A percentile compares a stretch with the other conserved stretches of the same genome.
Evolutionary conservation across 192 early-diverging fungal genomes (phyloP).

Genomic region (Tieghemiomyces parasiticus): DNA sequence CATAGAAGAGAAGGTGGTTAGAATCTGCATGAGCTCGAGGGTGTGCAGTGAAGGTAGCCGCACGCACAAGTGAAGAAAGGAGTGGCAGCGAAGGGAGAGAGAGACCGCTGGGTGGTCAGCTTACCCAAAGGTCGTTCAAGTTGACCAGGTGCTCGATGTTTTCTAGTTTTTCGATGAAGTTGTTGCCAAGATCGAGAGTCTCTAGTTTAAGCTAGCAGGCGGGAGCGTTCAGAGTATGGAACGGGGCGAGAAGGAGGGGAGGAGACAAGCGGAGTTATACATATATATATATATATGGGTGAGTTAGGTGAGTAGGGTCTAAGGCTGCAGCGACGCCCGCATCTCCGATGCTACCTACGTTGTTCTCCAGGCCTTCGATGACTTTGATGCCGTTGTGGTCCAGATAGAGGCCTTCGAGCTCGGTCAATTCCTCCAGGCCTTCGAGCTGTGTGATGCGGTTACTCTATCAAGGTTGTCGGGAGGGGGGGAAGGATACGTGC

Average conservation of each 20-base stretch:
- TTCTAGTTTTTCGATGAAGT: constrained; percentile 55
- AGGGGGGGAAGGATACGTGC: too few species aligned
- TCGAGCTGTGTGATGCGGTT: constrained; percentile 71
- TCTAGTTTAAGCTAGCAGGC: constrained; percentile 42
- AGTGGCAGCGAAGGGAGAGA: background rate
- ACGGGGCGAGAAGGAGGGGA: too few species aligned
- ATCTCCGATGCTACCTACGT: too few species aligned
- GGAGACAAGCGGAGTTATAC: too few species aligned
- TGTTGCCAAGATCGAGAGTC: constrained; percentile 78
- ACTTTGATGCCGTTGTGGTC: constrained; percentile 76
- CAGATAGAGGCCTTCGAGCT: constrained; percentile 82
- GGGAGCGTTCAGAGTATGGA: too few species aligned
- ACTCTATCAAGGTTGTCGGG: too few species aligned
- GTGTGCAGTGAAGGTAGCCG: background rate
- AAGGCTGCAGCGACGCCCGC: too few species aligned
- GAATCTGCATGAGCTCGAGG: background rate
- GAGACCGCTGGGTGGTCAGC: constrained; percentile 12
- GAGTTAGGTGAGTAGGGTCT: too few species aligned
- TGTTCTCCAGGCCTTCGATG: constrained; percentile 68
- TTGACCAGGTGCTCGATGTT: constrained; percentile 47
- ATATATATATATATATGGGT: too few species aligned
- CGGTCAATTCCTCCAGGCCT: constrained; percentile 47
- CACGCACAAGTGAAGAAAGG: background rate
- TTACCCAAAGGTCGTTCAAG: constrained; percentile 86
- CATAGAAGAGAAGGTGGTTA: background rate